phyloP scores from a whole-genome alignment of 139 green algal species.

The Gonium pectorale region DNA sequence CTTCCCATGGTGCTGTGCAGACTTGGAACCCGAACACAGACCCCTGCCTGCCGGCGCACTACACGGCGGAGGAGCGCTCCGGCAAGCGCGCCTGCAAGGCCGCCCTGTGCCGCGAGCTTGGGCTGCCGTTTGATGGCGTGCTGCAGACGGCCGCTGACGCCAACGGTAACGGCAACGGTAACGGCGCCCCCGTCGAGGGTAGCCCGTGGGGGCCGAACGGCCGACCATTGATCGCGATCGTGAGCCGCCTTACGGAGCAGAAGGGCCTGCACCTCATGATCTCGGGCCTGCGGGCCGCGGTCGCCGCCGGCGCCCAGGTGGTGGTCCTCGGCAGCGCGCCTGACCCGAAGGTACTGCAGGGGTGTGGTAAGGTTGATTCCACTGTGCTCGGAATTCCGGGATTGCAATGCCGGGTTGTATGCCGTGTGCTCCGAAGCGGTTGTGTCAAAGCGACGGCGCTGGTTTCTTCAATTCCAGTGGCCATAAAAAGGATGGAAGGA shows the following conservation, averaged over 20 bases:
- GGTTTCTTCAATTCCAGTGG: too few species aligned
- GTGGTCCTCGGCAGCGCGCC: slow-evolving; percentile 57
- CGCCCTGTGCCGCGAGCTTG: slow-evolving; percentile 57
- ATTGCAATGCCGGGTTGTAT: too few species aligned
- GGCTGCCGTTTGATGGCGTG: slow-evolving; percentile 49
- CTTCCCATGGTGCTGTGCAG: not conserved
- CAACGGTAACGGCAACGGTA: not conserved
- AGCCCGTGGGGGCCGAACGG: slow-evolving; percentile 17
- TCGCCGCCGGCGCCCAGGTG: slow-evolving; percentile 46
- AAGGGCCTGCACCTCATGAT: slow-evolving; percentile 94
- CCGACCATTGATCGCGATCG: slow-evolving; percentile 84
- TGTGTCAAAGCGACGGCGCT: too few species aligned
- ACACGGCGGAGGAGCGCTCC: slow-evolving; percentile 39
- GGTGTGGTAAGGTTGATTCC: too few species aligned
- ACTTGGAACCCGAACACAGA: slow-evolving; percentile 39
- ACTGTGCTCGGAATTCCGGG: too few species aligned
- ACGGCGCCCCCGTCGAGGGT: not conserved
- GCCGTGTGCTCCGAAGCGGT: too few species aligned
- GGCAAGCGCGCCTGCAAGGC: slow-evolving; percentile 73
- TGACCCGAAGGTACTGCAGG: slow-evolving; percentile 65
- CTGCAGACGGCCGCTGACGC: not conserved
- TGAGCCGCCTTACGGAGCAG: slow-evolving; percentile 91
- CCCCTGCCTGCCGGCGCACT: slow-evolving; percentile 51
- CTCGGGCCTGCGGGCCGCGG: slow-evolving; percentile 60
- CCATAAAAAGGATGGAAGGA: too few species aligned